Evolutionary conservation across 2,329 filamentous ascomycete species (phyloP), one percentile per base, ranked within the genome.

Genomic region (Epichloe aotearoae): DNA sequence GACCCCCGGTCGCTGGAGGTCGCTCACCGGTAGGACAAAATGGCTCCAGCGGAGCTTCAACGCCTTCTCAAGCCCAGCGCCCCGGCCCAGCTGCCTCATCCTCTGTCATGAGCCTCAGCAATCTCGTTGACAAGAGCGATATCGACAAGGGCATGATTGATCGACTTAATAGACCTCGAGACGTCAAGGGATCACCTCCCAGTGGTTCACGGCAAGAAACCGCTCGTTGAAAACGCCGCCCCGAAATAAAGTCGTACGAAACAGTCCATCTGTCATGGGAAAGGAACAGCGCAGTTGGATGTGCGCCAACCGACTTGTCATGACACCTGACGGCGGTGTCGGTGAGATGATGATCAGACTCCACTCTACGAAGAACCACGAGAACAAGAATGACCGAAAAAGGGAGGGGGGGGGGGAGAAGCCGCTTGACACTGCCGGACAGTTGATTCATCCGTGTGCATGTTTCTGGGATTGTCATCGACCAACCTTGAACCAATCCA

Each of bases 91-190:
- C 47, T 47, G 59, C 56, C 34, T 56, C 61, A 14, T 50, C 60
- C 11, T 75, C 73, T n/a, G 69, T 75, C 20, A 78, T 77, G 74
- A 77, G 73, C 57, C 58, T 76, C 40, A 73, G 70, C 58, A 75
- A 73, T 52, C 63, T 76, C 54, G 71, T 77, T 59, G 74, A 73
- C 30, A 70, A 69, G 57, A 73, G 68, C 56, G 75, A 79, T 51
- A 77, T 79, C 52, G 77, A 80, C 57, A 69, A 70, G 56, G 71
- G 65, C 53, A 80, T 80, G 77, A 66, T 80, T 51, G 70, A 71
- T 39, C 70, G 73, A 38, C 60, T 79, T 48, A 74, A 77, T 54
- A 66, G 71, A 45, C 59, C 64, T 14, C 54, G 58, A 26, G 58
- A 60, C 30, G 20, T 19, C 20, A 55, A 54, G 47, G 49, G 46